phyloP scores from a whole-genome alignment of 352 stramenopile species.

The Pythium pyrilobum region DNA sequence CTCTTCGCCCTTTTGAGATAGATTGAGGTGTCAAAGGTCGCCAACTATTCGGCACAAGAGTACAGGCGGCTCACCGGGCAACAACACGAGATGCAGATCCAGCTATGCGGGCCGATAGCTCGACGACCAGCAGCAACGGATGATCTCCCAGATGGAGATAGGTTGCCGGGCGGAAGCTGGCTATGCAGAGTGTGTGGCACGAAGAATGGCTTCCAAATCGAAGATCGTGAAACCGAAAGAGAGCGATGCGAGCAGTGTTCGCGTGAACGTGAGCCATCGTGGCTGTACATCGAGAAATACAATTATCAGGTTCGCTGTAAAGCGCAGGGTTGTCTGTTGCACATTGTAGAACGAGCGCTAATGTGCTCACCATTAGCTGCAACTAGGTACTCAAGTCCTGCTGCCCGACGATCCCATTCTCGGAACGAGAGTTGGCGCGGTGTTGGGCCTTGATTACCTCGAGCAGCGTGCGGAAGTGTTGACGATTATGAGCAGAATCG shows the following conservation, averaged over 20 bases:
- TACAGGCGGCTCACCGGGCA: too few species aligned
- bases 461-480: conserved; percentile 1
- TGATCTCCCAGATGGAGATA: background rate
- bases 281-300: conserved; percentile 2
- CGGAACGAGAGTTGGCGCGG: conserved; percentile 8
- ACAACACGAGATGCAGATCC: too few species aligned
- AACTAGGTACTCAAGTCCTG: background rate
- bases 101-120: background rate
- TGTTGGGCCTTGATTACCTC: conserved; percentile 1
- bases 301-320: background rate
- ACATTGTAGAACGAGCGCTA: background rate
- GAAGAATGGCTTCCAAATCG: background rate
- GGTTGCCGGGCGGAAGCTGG: background rate
- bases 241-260: conserved; percentile 6
- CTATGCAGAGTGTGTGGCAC: conserved; percentile 9
- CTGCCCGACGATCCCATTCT: conserved; percentile 4
- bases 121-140: background rate
- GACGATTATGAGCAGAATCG: background rate
- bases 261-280: conserved; percentile 7
- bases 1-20: too few species aligned
- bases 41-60: background rate
- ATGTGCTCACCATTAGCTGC: background rate
- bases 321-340: background rate
- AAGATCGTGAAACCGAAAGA: background rate
- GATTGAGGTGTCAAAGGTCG: background rate